Conservation (phyloP, 768 basidiomycete species). For the Boletus huronensis region DNA sequence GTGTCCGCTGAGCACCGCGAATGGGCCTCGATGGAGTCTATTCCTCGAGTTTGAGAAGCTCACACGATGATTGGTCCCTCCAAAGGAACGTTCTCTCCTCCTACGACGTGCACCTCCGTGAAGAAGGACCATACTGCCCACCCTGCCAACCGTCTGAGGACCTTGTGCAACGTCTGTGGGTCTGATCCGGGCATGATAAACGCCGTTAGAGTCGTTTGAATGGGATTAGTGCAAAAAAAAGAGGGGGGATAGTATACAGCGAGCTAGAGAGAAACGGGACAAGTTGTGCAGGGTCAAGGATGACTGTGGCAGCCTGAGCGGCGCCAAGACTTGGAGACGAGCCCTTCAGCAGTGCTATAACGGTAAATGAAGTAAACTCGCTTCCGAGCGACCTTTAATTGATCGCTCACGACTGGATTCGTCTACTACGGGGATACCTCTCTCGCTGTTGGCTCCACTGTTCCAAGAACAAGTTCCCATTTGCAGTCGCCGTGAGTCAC, state of each 20-base stretch:
- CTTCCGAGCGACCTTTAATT: neutral
- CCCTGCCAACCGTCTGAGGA: constrained; percentile 67
- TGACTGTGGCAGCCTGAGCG: neutral
- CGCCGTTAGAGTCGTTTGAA: neutral
- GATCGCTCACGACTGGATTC: neutral
- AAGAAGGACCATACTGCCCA: constrained; percentile 86
- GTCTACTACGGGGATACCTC: neutral
- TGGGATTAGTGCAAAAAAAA: constrained; percentile 5
- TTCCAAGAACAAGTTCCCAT: neutral
- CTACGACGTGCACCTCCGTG: constrained; percentile 80
- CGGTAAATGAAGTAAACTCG: too few species aligned
- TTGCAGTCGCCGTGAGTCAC: neutral
- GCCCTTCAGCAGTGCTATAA: too few species aligned
- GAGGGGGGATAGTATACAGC: constrained; percentile 11
- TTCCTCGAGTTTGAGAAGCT: constrained; percentile 30
- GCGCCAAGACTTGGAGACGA: neutral
- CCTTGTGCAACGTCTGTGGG: constrained; percentile 53
- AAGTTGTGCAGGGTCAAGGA: neutral
- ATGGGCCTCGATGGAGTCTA: neutral
- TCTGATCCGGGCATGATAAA: constrained; percentile 31
- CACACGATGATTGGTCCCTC: constrained; percentile 93
- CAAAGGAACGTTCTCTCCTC: constrained; percentile 81
- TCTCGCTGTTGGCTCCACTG: neutral
- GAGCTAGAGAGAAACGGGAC: neutral
- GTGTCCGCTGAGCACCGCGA: constrained; percentile 1